A percentile compares a stretch with the other conserved stretches of the same genome.
phyloP scores from a whole-genome alignment of 768 basidiomycete genomes.

The Pleurotus pulmonarius region DNA sequence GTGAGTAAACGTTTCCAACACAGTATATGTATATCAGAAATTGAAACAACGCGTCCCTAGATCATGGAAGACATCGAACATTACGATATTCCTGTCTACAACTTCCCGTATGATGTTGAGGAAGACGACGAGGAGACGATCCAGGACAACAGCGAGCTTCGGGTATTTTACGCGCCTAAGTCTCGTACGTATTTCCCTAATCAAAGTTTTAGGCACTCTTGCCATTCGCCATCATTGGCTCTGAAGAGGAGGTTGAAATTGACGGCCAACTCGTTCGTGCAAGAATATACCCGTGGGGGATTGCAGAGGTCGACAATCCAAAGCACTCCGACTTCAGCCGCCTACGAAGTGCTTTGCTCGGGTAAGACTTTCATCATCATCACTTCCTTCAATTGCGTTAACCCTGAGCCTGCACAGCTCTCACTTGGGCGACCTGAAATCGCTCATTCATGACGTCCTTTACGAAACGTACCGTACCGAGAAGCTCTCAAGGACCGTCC shows the following conservation, averaged over 20 bases:
- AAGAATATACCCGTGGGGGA: constrained; percentile 96
- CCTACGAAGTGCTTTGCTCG: constrained; percentile 85
- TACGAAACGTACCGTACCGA: constrained; percentile 98
- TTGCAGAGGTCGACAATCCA: constrained; percentile 99
- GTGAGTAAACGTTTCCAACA: constrained; percentile 31
- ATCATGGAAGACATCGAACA: constrained; percentile 99
- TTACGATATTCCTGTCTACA: constrained; percentile 97
- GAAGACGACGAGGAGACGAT: constrained; percentile 99
- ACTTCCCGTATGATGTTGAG: constrained; percentile 99
- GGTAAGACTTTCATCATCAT: constrained; percentile 41
- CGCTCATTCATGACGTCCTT: constrained; percentile 87
- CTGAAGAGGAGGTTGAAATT: constrained; percentile 94
- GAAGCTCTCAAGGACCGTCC: constrained; percentile 89
- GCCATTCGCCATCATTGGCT: constrained; percentile 96
- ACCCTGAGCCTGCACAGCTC: constrained; percentile 47
- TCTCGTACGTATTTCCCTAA: constrained; percentile 6
- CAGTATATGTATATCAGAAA: neutral
- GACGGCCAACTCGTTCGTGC: constrained; percentile 90
- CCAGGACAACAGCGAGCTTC: constrained; percentile 92
- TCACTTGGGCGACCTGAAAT: constrained; percentile 92
- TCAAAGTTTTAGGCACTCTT: constrained; percentile 66
- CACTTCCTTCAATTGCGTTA: too few species aligned
- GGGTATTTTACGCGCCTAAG: constrained; percentile 44
- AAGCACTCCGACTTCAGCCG: constrained; percentile 98
- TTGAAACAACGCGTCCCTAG: constrained; percentile 31